Evolutionary conservation across 2,329 filamentous ascomycete genomes (phyloP).

Genomic region (Aspergillus candidus): DNA sequence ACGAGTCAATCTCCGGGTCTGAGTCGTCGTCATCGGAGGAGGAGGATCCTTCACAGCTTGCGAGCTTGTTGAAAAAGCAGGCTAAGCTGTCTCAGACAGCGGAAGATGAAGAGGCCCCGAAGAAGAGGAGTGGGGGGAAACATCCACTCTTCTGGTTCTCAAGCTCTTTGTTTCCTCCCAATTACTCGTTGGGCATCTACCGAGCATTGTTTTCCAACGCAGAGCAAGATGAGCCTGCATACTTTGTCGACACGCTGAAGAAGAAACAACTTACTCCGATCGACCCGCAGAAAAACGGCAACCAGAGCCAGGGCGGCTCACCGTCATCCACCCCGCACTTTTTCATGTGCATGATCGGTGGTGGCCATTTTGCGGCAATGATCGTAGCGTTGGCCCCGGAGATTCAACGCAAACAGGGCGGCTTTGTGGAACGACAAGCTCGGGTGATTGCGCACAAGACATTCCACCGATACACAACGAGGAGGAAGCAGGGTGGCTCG

Average conservation of each 20-base stretch:
- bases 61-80: conserved; percentile 73
- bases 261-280: conserved; percentile 70
- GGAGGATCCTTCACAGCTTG: conserved; percentile 58
- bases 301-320: conserved; percentile 36
- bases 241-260: conserved; percentile 62
- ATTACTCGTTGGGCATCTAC: conserved; percentile 81
- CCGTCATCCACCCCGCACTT: conserved; percentile 65
- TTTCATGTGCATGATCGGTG: conserved; percentile 97
- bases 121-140: conserved; percentile 55
- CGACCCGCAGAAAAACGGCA: conserved; percentile 33
- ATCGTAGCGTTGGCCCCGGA: conserved; percentile 82
- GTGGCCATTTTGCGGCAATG: conserved; percentile 96
- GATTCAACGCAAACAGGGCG: conserved; percentile 60
- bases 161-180: conserved; percentile 66
- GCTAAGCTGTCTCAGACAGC: conserved; percentile 57
- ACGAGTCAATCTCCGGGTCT: conserved; percentile 82
- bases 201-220: conserved; percentile 67
- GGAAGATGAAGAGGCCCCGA: conserved; percentile 46
- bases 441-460: conserved; percentile 92
- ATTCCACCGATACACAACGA: conserved; percentile 93
- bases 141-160: conserved; percentile 80
- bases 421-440: conserved; percentile 74
- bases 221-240: conserved; percentile 60
- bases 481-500: conserved; percentile 90
- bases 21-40: conserved; percentile 67